Conservation (phyloP, 1,284 basidiomycete genomes). For the Austroboletus olivaceoglutinosus region DNA sequence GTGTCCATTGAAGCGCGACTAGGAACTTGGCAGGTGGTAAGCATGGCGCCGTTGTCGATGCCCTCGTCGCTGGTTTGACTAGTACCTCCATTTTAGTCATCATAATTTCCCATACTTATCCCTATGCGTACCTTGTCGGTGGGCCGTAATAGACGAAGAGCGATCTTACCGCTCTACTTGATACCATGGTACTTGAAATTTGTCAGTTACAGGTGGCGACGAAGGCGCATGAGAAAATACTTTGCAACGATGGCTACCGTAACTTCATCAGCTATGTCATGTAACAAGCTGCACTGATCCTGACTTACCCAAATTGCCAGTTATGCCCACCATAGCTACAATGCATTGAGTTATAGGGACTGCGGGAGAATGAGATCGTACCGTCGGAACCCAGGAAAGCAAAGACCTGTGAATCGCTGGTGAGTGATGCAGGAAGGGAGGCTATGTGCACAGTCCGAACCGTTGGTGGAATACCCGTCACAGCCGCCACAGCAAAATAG, state of each 20-base stretch:
- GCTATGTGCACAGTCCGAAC: conserved; percentile 1
- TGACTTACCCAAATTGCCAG: conserved; percentile 13
- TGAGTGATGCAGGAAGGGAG: not conserved
- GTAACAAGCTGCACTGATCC: not conserved
- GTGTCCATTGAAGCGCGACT: not conserved
- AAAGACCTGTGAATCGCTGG: conserved; percentile 7
- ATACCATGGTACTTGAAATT: conserved; percentile 13
- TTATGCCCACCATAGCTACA: conserved; percentile 11
- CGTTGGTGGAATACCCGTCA: conserved; percentile 10
- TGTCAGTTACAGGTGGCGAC: not conserved
- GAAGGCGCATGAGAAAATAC: conserved; percentile 1
- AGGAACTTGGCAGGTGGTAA: conserved; percentile 3
- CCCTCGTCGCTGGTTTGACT: not conserved
- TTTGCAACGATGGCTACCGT: conserved; percentile 13
- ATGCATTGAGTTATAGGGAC: not conserved
- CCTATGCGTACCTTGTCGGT: conserved; percentile 7
- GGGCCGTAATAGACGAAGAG: conserved; percentile 4
- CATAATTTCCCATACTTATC: too few species aligned
- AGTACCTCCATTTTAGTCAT: too few species aligned
- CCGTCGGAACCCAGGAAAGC: conserved; percentile 1
- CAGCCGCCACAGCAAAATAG: conserved; percentile 20
- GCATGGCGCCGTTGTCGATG: not conserved
- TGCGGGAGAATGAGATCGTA: not conserved
- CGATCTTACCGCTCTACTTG: conserved; percentile 16
- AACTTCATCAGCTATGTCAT: not conserved